Evolutionary conservation across 805 yeast genomes (phyloP).

Genomic region (Candida sonorensis): DNA sequence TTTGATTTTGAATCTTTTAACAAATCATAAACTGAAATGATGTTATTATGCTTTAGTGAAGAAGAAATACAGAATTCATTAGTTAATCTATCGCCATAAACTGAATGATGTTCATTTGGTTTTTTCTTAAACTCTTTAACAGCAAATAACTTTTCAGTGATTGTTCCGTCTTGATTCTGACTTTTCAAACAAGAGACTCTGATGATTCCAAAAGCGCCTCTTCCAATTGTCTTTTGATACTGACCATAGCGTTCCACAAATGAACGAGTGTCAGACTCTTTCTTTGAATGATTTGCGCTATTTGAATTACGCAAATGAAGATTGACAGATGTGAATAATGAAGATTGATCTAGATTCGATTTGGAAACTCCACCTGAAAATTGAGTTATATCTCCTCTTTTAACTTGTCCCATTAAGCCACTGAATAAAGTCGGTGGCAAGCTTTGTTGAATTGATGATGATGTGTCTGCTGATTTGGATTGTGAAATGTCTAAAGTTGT

Average conservation of each 20-base stretch:
- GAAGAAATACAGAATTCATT: conserved; percentile 80
- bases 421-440: conserved; percentile 68
- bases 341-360: conserved; percentile 13
- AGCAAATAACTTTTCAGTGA: conserved; percentile 55
- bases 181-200: conserved; percentile 73
- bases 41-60: conserved; percentile 68
- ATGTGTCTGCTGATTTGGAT: too few species aligned
- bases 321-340: too few species aligned
- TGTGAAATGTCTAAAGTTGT: too few species aligned
- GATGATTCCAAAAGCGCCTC: conserved; percentile 92
- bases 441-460: too few species aligned
- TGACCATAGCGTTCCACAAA: conserved; percentile 87
- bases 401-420: conserved; percentile 56
- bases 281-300: too few species aligned
- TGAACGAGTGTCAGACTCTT: conserved; percentile 45
- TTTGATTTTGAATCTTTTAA: conserved; percentile 78
- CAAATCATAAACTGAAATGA: conserved; percentile 69
- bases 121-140: conserved; percentile 78
- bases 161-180: conserved; percentile 9
- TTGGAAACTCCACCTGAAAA: conserved; percentile 14
- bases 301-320: too few species aligned
- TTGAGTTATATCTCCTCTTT: conserved; percentile 26
- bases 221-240: conserved; percentile 91
- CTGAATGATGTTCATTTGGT: conserved; percentile 54
- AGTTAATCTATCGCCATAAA: conserved; percentile 67